Conservation (phyloP, 2,329 filamentous ascomycete species). For the Raffaelea ambrosiae region DNA sequence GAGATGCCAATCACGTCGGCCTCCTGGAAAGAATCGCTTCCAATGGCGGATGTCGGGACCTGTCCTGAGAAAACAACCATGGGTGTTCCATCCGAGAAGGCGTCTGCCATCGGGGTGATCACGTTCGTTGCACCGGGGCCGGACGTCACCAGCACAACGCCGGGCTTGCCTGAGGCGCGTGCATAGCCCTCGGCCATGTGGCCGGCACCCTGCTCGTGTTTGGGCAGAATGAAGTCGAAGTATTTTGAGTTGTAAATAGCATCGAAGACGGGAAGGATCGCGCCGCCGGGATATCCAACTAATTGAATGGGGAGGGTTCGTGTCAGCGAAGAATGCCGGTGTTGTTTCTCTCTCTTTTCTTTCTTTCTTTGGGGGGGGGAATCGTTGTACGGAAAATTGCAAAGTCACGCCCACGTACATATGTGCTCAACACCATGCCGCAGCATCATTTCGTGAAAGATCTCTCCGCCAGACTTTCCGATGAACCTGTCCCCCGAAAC, state of each 20-base stretch:
- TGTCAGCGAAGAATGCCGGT: neutral
- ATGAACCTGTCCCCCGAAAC: constrained; percentile 62
- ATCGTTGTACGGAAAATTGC: too few species aligned
- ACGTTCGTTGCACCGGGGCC: constrained; percentile 96
- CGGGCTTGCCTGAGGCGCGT: constrained; percentile 83
- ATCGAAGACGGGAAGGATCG: constrained; percentile 96
- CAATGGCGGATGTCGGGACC: constrained; percentile 82
- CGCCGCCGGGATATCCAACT: constrained; percentile 89
- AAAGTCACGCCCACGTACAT: constrained; percentile 61
- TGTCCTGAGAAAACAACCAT: constrained; percentile 95
- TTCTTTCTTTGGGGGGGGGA: too few species aligned
- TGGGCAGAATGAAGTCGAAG: constrained; percentile 90
- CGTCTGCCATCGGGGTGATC: constrained; percentile 93
- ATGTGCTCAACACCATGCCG: constrained; percentile 86
- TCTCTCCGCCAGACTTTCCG: constrained; percentile 89
- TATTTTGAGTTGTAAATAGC: constrained; percentile 97
- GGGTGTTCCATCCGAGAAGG: constrained; percentile 87
- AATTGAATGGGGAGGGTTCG: constrained; percentile 8
- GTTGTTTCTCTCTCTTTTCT: too few species aligned
- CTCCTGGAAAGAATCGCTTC: constrained; percentile 95
- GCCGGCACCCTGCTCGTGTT: constrained; percentile 94
- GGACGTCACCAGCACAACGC: constrained; percentile 93
- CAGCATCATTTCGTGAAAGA: constrained; percentile 99
- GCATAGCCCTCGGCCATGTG: constrained; percentile 99
- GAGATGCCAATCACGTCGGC: constrained; percentile 92